phyloP scores from a whole-genome alignment of 371 early-diverging fungal genomes.

The Mortierella sp. region DNA sequence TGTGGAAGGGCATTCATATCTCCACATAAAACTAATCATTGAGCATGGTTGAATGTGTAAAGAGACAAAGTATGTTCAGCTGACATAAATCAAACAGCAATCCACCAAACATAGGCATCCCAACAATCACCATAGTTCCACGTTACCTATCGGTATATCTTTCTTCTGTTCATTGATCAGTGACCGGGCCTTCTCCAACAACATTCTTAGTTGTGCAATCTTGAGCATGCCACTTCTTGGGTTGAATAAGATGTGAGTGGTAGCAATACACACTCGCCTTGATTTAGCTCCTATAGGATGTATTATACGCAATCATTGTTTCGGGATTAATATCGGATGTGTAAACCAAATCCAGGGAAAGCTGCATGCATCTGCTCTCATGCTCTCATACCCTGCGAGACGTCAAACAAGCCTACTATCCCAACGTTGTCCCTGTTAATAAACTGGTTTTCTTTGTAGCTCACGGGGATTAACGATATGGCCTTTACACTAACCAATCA shows the following conservation, averaged over 20 bases:
- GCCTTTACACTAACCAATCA: constrained; percentile 19
- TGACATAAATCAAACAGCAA: background rate
- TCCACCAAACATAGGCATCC: background rate
- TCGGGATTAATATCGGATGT: background rate
- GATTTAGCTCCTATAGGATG: background rate
- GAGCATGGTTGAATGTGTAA: background rate
- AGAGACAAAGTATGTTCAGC: background rate
- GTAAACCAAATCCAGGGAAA: background rate
- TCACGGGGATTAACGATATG: constrained; percentile 11
- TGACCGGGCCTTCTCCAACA: constrained; percentile 14
- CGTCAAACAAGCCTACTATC: constrained; percentile 41
- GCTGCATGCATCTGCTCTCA: no score
- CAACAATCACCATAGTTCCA: background rate
- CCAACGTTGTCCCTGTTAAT: constrained; percentile 40
- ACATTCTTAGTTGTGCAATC: constrained; percentile 39
- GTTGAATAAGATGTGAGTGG: constrained; percentile 43
- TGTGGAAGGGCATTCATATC: constrained; percentile 27
- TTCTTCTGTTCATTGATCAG: constrained; percentile 5
- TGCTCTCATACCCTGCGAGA: constrained; percentile 17
- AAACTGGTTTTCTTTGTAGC: constrained; percentile 22
- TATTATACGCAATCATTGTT: background rate
- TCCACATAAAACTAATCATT: constrained; percentile 21
- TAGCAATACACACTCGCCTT: constrained; percentile 37
- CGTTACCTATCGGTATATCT: constrained; percentile 26
- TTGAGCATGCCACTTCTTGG: constrained; percentile 39